Evolutionary conservation across 2,329 filamentous ascomycete genomes (phyloP), one percentile per base, ranked within the genome.

Genomic region (Furcasterigmium sp.): DNA sequence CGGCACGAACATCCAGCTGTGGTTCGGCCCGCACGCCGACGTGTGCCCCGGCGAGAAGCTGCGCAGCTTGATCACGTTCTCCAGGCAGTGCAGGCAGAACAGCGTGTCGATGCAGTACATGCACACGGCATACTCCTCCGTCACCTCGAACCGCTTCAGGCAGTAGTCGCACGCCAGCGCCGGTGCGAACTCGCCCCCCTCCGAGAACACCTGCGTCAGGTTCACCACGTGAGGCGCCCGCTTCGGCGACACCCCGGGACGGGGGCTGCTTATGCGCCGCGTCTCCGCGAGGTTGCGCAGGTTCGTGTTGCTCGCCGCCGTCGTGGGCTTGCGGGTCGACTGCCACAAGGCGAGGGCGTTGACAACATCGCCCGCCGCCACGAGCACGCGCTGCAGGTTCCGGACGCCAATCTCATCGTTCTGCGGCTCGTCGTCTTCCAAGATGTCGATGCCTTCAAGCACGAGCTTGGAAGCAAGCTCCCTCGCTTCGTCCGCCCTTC

Each of bases 341-440:
- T 65, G 62, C 18, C 59, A 60, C 9, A 69, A 52, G 0, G 64
- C 61, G 4, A 51, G 47, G 5, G 67, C 65, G 18, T 68, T 64
- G 1, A 53, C 52, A 4, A 57, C 50, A 39, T 69, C 65, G 17
- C 59, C 55, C 7, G 62, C 59, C 0, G 67, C 67, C 32, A 68
- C 58, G 40, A 70, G 58, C 2, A 63, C 59, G 2, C 60, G 60
- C 1, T 67, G 56, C 11, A 69, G 58, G 40, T 69, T 69, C 43
- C 68, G 64, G 2, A 69, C 54, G 5, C 65, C 65, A 26, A 62
- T 69, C 25, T 62, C 59, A 45, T 69, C 67, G 37, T 70, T 70
- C 14, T 61, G 56, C 3, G 62, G 63, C 44, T 70, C 67, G 8
- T 64, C 60, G 25, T 69, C 67, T 1, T 63, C 61, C 2, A 69